Conservation (phyloP, 495 filamentous ascomycete genomes). For the Pseudotulostoma volvatum region DNA sequence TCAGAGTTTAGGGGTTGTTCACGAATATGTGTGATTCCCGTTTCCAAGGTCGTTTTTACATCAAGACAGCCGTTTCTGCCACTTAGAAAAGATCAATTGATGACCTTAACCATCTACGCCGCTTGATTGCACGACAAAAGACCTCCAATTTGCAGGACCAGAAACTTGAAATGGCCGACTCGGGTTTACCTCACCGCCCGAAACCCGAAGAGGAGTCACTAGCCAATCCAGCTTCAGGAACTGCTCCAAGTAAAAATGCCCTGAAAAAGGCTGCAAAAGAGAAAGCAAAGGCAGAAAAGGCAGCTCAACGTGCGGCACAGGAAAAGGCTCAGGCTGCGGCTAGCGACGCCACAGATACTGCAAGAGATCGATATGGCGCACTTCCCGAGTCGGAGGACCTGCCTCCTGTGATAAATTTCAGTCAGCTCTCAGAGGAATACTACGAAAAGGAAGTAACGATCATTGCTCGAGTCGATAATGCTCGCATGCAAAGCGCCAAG, state of each 20-base stretch:
- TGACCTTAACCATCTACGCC: no score
- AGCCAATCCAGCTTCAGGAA: conserved; percentile 15
- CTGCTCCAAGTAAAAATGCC: conserved; percentile 43
- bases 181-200: conserved; percentile 31
- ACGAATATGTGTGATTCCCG: no score
- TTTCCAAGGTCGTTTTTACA: no score
- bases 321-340: conserved; percentile 34
- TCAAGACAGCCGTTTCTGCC: no score
- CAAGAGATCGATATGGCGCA: conserved; percentile 52
- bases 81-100: no score
- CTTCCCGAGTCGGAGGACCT: conserved; percentile 26
- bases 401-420: conserved; percentile 20
- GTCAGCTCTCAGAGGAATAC: conserved; percentile 36
- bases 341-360: conserved; percentile 46
- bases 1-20: no score
- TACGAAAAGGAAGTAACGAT: conserved; percentile 64
- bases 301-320: conserved; percentile 35
- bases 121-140: no score
- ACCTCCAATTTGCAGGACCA: no score
- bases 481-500: conserved; percentile 75
- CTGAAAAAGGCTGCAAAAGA: conserved; percentile 53
- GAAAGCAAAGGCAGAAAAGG: conserved; percentile 49
- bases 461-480: conserved; percentile 73
- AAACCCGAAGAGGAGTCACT: conserved; percentile 28
- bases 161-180: conserved; percentile 36